phyloP scores from a whole-genome alignment of 768 basidiomycete species.

The Leccinellum rugosiceps region DNA sequence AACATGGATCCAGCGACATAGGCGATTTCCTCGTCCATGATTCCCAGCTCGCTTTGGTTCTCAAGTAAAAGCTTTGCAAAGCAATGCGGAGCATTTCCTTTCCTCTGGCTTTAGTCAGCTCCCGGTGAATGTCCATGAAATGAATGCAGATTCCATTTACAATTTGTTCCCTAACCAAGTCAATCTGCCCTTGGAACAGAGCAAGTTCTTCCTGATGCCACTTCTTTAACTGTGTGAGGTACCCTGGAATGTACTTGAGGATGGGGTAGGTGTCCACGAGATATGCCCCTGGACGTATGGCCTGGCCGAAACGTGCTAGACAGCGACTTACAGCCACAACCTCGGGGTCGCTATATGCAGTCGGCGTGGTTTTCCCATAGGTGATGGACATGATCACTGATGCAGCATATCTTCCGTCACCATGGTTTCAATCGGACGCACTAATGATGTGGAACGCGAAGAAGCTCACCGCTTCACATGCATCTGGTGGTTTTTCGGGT shows the following conservation, averaged over 20 bases:
- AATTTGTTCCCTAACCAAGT: constrained; percentile 27
- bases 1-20: constrained; percentile 43
- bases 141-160: constrained; percentile 11
- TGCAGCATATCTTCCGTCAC: constrained; percentile 33
- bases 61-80: constrained; percentile 39
- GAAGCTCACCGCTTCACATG: constrained; percentile 31
- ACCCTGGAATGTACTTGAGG: constrained; percentile 23
- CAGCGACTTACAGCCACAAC: constrained; percentile 29
- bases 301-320: constrained; percentile 25
- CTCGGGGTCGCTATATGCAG: constrained; percentile 36
- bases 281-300: constrained; percentile 23
- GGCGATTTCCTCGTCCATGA: constrained; percentile 35
- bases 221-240: constrained; percentile 48
- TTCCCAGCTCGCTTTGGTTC: constrained; percentile 29
- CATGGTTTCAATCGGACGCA: not conserved
- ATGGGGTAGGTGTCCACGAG: constrained; percentile 27
- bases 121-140: not conserved
- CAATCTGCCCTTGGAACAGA: constrained; percentile 32
- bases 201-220: constrained; percentile 46
- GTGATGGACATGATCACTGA: constrained; percentile 37
- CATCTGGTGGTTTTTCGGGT: constrained; percentile 31
- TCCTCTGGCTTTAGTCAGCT: constrained; percentile 15
- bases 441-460: not conserved
- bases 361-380: constrained; percentile 39
- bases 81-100: constrained; percentile 25